Evolutionary conservation across 345 rosid species (phyloP), one percentile per base, ranked within the genome.

Genomic region (Camelina neglecta): DNA sequence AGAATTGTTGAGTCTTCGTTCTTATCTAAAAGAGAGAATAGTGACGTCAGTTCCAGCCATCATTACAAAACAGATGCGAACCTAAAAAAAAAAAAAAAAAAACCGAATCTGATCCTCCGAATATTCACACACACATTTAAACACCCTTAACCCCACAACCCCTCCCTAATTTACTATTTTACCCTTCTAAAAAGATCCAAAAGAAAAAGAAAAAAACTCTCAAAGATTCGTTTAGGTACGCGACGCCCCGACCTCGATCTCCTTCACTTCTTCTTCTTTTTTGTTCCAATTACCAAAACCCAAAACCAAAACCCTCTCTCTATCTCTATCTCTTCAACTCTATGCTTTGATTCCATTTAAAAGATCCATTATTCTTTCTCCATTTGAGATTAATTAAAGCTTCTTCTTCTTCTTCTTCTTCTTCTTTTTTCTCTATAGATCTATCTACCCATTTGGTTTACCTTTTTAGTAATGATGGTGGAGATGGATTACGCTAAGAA

Each of bases 311-410:
- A 10, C 48, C 65, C 35, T 57, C 50, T 18, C 18, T 18, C 18
- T 18, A 18, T 18, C 18, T 18, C 18, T 18, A 18, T 71, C 35
- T 57, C 36, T 53, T 21, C 35, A 31, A 16, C 20, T 29, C 31
- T 35, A 53, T 75, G 84, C 84, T 86, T 86, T 68, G 88, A 90
- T 91, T 85, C 97, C 83, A 29, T 82, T 82, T 48, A 72, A 36
- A 36, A 62, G 96, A 90, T 94, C 92, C 97, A 76, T 36, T 71
- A 69, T 84, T 83, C 88, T 69, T 57, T 68, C 72, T 66, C 67
- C 64, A 54, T 35, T 26, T 41, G 51, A 38, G 35, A 24, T 39
- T 16, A 21, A 24, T 49, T 16, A 21, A 21, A 66, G 1, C 67
- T 47, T 1, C 73, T 56, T 26, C 29, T 55, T 45, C 63, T 66